Conservation (phyloP, 2,329 filamentous ascomycete genomes). For the Akanthomyces lecanii region DNA sequence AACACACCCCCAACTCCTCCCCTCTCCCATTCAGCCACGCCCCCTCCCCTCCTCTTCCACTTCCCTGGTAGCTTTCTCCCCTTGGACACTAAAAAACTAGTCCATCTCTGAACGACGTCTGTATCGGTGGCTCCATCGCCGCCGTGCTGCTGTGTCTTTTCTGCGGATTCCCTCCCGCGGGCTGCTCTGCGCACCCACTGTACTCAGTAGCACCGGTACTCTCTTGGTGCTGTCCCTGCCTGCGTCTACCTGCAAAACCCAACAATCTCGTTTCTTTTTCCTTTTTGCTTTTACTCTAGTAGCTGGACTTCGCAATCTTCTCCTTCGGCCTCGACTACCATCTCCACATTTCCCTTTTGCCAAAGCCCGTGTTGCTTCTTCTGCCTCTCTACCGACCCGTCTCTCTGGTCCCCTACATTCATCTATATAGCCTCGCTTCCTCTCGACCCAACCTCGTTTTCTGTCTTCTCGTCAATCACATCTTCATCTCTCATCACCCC, state of each 20-base stretch:
- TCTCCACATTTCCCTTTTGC: conserved; percentile 6
- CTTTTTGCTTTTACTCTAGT: conserved; percentile 7
- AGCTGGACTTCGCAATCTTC: conserved; percentile 5
- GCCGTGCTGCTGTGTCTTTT: neutral
- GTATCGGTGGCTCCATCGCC: conserved; percentile 14
- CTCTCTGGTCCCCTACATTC: conserved; percentile 10
- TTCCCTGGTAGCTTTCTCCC: conserved; percentile 2
- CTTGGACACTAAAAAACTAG: conserved; percentile 14
- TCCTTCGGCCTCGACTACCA: conserved; percentile 13
- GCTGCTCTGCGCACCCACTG: neutral
- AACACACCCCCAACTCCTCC: neutral
- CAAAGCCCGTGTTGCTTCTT: conserved; percentile 13
- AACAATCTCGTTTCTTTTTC: neutral
- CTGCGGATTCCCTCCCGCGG: neutral
- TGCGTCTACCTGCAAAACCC: neutral
- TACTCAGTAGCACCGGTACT: neutral
- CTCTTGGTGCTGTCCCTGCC: neutral
- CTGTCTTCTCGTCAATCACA: conserved; percentile 6
- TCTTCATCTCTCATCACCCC: neutral
- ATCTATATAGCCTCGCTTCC: conserved; percentile 17
- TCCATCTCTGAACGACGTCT: conserved; percentile 15
- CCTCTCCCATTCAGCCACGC: neutral
- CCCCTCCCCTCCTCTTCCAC: neutral
- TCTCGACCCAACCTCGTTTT: conserved; percentile 5
- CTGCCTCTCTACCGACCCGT: conserved; percentile 9